These are phyloP conservation scores for Auricularia auricula-judae DNA, from an alignment of 768 basidiomycete species.

Conservation along the genomic window DNA sequence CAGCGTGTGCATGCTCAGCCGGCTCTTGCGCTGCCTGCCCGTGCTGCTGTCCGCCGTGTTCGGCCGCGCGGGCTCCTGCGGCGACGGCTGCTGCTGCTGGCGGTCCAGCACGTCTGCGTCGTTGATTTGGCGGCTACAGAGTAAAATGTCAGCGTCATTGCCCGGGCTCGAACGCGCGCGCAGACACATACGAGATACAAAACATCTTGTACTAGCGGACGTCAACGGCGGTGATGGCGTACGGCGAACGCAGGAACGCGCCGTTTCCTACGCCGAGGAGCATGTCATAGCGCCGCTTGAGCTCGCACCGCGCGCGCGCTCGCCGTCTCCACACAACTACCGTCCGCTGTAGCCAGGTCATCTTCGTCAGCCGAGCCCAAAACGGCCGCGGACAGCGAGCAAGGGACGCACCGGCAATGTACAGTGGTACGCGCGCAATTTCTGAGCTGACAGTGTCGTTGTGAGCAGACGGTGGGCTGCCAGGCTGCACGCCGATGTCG, in stretches of 20 bases:
- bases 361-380: neutral
- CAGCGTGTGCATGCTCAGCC: conserved; percentile 58
- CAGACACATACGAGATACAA: conserved; percentile 56
- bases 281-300: conserved; percentile 69
- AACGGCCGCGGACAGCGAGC: neutral
- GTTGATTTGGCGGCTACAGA: neutral
- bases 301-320: conserved; percentile 63
- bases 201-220: conserved; percentile 74
- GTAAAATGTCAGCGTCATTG: neutral
- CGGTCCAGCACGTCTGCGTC: neutral
- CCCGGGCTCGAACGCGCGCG: neutral
- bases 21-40: conserved; percentile 39
- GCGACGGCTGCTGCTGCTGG: conserved; percentile 25
- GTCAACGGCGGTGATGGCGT: conserved; percentile 69
- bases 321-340: conserved; percentile 70
- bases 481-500: no score
- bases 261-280: conserved; percentile 48
- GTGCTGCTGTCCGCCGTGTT: conserved; percentile 29
- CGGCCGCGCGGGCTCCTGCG: conserved; percentile 22
- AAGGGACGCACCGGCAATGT: conserved; percentile 8
- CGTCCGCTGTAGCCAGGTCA: conserved; percentile 39
- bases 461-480: no score
- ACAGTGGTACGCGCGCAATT: conserved; percentile 6
- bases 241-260: conserved; percentile 56
- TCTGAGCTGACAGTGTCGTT: neutral